phyloP scores from a whole-genome alignment of 129 eudicot species.

The Arctium minus region DNA sequence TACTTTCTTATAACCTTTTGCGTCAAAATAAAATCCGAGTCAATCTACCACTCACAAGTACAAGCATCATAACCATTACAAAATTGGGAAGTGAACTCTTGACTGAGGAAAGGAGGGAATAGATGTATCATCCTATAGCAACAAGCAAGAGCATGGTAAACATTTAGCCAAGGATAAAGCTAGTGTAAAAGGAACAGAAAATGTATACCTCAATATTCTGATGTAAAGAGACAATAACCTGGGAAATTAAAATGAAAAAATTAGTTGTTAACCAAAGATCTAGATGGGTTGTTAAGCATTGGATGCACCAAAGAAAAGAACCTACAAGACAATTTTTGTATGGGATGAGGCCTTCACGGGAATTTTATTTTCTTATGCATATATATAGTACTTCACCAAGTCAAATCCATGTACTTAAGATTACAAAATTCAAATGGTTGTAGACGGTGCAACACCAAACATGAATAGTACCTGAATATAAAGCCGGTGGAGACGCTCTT shows the following conservation, averaged over 20 bases:
- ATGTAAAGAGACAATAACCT: slow-evolving; percentile 62
- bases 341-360: neutral
- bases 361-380: neutral
- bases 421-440: slow-evolving; percentile 8
- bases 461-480: slow-evolving; percentile 47
- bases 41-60: neutral
- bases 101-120: neutral
- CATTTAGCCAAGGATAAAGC: neutral
- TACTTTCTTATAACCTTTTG: neutral
- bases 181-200: neutral
- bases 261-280: neutral
- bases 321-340: neutral
- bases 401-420: neutral
- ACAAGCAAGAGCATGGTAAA: slow-evolving; percentile 3
- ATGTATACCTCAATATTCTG: slow-evolving; percentile 52
- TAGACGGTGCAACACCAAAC: neutral
- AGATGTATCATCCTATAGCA: neutral
- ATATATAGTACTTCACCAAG: neutral
- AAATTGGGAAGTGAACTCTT: neutral
- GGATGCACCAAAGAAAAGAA: neutral
- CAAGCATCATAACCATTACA: neutral
- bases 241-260: slow-evolving; percentile 12
- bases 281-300: neutral
- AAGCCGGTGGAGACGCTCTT: slow-evolving; percentile 46
- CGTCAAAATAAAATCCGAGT: neutral